Base-by-base conservation (phyloP, 352 stramenopile species). In the Elongisporangium undulatum region DNA sequence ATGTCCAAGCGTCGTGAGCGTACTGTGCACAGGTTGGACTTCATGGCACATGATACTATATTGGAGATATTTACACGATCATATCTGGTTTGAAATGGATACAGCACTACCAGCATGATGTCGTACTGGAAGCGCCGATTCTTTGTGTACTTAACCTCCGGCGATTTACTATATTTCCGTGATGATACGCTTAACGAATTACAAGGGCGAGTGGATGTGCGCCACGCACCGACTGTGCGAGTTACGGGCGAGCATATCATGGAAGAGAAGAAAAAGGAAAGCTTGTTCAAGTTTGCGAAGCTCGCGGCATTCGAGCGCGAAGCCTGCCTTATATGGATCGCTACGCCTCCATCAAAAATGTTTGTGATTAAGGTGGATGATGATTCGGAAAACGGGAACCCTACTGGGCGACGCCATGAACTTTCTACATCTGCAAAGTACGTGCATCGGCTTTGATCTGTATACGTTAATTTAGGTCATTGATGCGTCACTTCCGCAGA, bases 61-160 rank as follows among this genome's bases (percentile, higher is more conserved):
- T 51, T 21, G n/a, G 12, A 13, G 12, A 51, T 4, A 17, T 12
- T 22, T 12, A 19, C 12, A 0, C n/a, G 26, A 39, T 53, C 15
- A 52, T 56, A 17, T 26, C n/a, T 16, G 22, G 38, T 12, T 26
- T 29, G 2, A 12, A 15, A 3, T 49, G 13, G 12, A 26, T 38
- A 8, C 50, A 75, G 74, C 22, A 65, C 82, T 1, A 88, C 82
- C 67, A 89, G 78, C 38, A 90, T 93, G 52, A 93, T 93, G 59
- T 88, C 84, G 52, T 90, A 89, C 64, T 93, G 84, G 84, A 93
- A 93, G 60, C 76, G 82, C 8, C 84, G 90, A 57, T 93, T 79
- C 53, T 92, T 93, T 53, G 72, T 90, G 26, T 93, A 87, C 38
- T 53, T 93, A 17, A 82, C 74, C 41, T 85, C 79, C 0, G 84